Percentiles rank a stretch among this genome's conserved stretches.
These are phyloP conservation scores for Candida maris DNA, from an alignment of 805 yeast genomes.

Conservation along the genomic window DNA sequence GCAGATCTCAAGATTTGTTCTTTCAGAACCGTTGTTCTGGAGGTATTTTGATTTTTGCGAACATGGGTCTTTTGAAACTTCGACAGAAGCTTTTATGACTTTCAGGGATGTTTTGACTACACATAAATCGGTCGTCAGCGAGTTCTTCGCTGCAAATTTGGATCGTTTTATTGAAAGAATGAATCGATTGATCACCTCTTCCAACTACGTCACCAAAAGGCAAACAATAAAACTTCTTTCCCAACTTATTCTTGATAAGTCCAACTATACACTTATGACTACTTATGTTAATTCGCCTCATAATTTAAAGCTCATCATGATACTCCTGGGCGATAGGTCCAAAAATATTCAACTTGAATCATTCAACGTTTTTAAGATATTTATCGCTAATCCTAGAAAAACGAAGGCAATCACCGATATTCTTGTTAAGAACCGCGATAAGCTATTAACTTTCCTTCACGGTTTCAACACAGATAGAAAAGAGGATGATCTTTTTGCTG, in stretches of 20 bases:
- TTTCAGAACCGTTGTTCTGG: constrained; percentile 71
- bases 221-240: constrained; percentile 79
- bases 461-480: constrained; percentile 58
- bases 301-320: constrained; percentile 83
- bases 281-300: constrained; percentile 76
- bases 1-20: constrained; percentile 54
- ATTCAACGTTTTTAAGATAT: constrained; percentile 88
- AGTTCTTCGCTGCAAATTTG: constrained; percentile 60
- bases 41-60: constrained; percentile 75
- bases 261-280: constrained; percentile 70
- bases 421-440: constrained; percentile 76
- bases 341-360: constrained; percentile 87
- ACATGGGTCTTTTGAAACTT: constrained; percentile 76
- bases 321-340: constrained; percentile 79
- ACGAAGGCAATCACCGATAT: constrained; percentile 77
- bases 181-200: constrained; percentile 67
- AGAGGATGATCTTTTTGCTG: constrained; percentile 64
- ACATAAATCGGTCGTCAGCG: constrained; percentile 67
- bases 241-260: constrained; percentile 64
- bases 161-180: constrained; percentile 57
- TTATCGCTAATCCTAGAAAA: constrained; percentile 94
- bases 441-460: constrained; percentile 64
- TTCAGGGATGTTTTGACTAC: constrained; percentile 62
- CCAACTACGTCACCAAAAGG: constrained; percentile 88
- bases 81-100: constrained; percentile 85